Percentiles rank a stretch among this genome's conserved stretches.
These are phyloP conservation scores for Marasmius fiardii DNA, from an alignment of 1,284 basidiomycete genomes.

Conservation along the genomic window DNA sequence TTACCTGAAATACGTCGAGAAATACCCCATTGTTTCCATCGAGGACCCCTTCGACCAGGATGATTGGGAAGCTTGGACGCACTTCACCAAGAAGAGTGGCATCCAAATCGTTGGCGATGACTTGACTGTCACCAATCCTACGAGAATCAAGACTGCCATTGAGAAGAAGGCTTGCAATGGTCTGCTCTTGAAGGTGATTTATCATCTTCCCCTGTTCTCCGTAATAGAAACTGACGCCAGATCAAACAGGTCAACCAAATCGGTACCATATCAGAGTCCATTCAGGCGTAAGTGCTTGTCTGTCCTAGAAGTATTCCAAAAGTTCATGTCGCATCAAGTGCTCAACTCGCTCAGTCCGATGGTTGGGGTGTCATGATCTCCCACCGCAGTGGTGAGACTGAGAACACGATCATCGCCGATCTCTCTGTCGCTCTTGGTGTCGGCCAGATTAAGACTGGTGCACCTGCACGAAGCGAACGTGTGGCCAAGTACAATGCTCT, in stretches of 20 bases:
- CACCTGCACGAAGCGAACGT: slow-evolving; percentile 91
- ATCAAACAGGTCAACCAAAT: slow-evolving; percentile 92
- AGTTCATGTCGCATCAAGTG: slow-evolving; percentile 42
- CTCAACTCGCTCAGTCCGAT: slow-evolving; percentile 94
- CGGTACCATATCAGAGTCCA: slow-evolving; percentile 98
- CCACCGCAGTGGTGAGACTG: slow-evolving; percentile 97
- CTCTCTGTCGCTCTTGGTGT: slow-evolving; percentile 91
- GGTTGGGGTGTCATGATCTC: slow-evolving; percentile 99
- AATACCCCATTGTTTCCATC: slow-evolving; percentile 96
- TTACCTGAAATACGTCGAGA: slow-evolving; percentile 84
- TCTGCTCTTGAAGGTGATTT: slow-evolving; percentile 85
- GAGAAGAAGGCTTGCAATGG: slow-evolving; percentile 99
- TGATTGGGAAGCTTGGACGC: slow-evolving; percentile 97
- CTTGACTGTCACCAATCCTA: slow-evolving; percentile 97
- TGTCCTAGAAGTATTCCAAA: slow-evolving; percentile 2
- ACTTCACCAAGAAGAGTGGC: slow-evolving; percentile 77
- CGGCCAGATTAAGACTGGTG: slow-evolving; percentile 99
- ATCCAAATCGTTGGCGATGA: slow-evolving; percentile 98
- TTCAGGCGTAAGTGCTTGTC: slow-evolving; percentile 71
- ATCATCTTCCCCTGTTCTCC: slow-evolving; percentile 7
- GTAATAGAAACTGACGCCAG: too few species aligned
- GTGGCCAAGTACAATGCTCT: slow-evolving; percentile 92
- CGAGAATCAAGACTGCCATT: slow-evolving; percentile 98
- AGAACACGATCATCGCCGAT: slow-evolving; percentile 97
- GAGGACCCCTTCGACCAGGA: slow-evolving; percentile 99